These are phyloP conservation scores for Antitrichia curtipendula DNA, from an alignment of 225 moss, liverwort and hornwort species.

Conservation along the genomic window DNA sequence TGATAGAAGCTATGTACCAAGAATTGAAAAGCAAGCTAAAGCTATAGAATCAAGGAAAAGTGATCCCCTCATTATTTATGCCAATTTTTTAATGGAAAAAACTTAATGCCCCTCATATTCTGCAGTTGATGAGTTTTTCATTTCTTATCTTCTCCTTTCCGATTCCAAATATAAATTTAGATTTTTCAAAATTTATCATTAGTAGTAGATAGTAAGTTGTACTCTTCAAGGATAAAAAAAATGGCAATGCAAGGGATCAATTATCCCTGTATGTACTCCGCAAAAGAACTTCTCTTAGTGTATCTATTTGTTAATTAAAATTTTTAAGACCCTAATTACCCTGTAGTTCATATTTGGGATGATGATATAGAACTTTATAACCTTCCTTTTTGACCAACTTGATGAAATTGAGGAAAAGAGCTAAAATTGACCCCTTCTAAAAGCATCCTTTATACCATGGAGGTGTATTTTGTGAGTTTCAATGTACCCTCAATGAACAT, in stretches of 20 bases:
- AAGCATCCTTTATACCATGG: neutral
- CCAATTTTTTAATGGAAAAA: neutral
- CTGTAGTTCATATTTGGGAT: neutral
- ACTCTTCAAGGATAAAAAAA: fast-evolving
- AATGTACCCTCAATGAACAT: neutral
- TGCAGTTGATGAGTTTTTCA: neutral
- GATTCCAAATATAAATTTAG: neutral
- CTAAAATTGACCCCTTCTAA: fast-evolving
- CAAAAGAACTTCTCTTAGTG: fast-evolving
- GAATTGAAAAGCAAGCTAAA: neutral
- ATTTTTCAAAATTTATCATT: neutral
- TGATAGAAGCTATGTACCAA: neutral
- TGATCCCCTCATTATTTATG: fast-evolving
- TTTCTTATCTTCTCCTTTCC: fast-evolving
- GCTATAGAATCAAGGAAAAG: neutral
- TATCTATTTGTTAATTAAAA: neutral
- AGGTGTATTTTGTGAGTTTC: neutral
- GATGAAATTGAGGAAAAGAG: neutral
- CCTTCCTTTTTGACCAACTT: neutral
- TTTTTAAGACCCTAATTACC: neutral
- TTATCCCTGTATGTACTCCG: fast-evolving
- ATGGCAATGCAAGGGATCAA: neutral
- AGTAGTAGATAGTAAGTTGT: neutral
- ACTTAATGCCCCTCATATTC: neutral
- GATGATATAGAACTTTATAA: neutral